Evolutionary conservation across 192 early-diverging fungal genomes (phyloP).

Genomic region (Coemansia sp.): DNA sequence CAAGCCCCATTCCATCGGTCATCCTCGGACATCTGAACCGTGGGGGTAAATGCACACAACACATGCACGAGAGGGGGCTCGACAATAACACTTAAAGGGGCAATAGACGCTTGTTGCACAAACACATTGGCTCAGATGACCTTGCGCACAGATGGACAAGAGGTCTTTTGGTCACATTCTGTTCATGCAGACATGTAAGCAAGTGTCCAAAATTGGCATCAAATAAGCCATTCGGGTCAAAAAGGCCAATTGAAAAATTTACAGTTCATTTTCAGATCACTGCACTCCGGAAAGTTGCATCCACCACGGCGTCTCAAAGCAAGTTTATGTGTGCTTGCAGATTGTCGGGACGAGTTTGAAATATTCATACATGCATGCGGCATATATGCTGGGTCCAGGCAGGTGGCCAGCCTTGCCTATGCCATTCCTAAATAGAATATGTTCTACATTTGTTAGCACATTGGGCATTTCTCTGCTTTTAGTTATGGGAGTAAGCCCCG

Average conservation of each 20-base stretch:
- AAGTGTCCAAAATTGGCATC: neutral
- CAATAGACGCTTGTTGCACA: neutral
- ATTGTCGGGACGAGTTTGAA: too few relatives aligned
- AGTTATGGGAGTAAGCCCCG: too few relatives aligned
- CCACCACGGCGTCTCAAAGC: too few relatives aligned
- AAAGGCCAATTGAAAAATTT: slow-evolving; percentile 6
- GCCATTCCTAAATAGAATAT: too few relatives aligned
- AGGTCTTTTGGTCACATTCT: neutral
- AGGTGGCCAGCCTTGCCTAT: too few relatives aligned
- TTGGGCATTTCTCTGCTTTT: too few relatives aligned
- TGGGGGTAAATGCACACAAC: neutral
- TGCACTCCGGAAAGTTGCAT: slow-evolving; percentile 1
- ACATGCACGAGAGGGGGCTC: neutral
- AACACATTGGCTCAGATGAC: slow-evolving; percentile 1
- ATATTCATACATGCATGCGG: too few relatives aligned
- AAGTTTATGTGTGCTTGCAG: too few relatives aligned
- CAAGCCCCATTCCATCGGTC: neutral
- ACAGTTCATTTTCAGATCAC: neutral
- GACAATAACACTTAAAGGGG: neutral
- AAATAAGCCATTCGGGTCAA: neutral
- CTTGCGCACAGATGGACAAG: neutral
- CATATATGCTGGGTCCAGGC: too few relatives aligned
- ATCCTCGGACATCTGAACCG: neutral
- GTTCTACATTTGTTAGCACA: too few relatives aligned
- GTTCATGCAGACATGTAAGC: neutral